Base-by-base conservation (phyloP, 108 stramenopile genomes). In the Skeletonema potamos region DNA sequence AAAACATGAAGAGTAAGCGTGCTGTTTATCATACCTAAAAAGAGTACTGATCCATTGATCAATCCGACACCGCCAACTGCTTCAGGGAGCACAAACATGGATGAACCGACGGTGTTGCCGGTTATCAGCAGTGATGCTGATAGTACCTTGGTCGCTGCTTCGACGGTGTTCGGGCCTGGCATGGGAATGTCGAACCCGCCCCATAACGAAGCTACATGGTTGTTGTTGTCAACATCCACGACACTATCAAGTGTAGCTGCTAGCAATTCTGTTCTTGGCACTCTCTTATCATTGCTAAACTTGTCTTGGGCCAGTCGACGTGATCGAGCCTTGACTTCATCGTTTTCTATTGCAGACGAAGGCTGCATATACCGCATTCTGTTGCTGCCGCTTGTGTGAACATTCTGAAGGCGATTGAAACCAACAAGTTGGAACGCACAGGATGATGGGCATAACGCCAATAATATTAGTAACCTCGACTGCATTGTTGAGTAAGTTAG, bases 81-180 rank as follows among this genome's bases (percentile, higher is more conserved):
- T 29, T 86, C 84, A 2, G 92, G 89, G 27, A 90, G 63, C 0
- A 86, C 89, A 24, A 92, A 73, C 70, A 83, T 82, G 9, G 83
- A 63, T 6, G 89, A 88, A 12, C 92, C 92, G n/a, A 93, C 86
- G 6, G 92, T 90, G 64, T 93, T 93, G 18, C 85, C 81, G 4
- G 89, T 90, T 9, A 93, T 79, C 39, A 93, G 61, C 4, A 90
- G 36, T 13, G 89, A 75, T 26, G 92, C 77, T 9, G 82, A 83
- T 39, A 84, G 27, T 5, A 86, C 82, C 33, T 65, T 51, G 18
- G 48, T 34, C 2, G 55, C 44, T 11, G 55, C 48, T 2, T 66
- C 70, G 24, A 66, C 10, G n/a, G 34, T 39, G 36, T 32, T 18
- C 13, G 22, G 29, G 13, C 41, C 63, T 13, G 18, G 15, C 12